Evolutionary conservation across 2,329 filamentous ascomycete species (phyloP).

Genomic region (Colletotrichum nymphaeae): DNA sequence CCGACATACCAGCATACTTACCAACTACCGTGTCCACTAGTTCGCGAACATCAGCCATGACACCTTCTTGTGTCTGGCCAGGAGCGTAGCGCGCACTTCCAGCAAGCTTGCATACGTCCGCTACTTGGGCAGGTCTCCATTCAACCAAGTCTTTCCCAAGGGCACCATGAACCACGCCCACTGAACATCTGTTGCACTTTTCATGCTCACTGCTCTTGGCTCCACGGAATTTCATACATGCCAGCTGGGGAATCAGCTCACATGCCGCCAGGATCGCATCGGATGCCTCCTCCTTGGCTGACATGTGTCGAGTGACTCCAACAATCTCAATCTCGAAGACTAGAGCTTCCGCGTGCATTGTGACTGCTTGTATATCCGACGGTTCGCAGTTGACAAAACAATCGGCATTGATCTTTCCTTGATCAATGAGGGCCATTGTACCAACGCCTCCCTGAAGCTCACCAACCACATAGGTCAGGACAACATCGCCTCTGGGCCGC

Average conservation of each 20-base stretch:
- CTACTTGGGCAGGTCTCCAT: slow-evolving; percentile 41
- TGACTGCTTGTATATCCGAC: too few relatives aligned
- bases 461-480: too few relatives aligned
- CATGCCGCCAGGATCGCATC: slow-evolving; percentile 42
- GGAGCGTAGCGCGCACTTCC: slow-evolving; percentile 42
- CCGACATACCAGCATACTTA: slow-evolving; percentile 11
- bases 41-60: slow-evolving; percentile 38
- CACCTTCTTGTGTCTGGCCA: slow-evolving; percentile 41
- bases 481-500: slow-evolving; percentile 10
- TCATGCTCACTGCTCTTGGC: slow-evolving; percentile 39
- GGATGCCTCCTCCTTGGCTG: slow-evolving; percentile 41
- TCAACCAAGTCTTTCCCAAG: slow-evolving; percentile 40
- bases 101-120: slow-evolving; percentile 40
- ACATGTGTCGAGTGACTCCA: slow-evolving; percentile 42
- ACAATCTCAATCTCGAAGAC: slow-evolving; percentile 39
- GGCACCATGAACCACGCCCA: slow-evolving; percentile 42
- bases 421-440: too few relatives aligned
- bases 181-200: slow-evolving; percentile 41
- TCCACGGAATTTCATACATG: slow-evolving; percentile 38
- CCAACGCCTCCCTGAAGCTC: too few relatives aligned
- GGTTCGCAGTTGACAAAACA: too few relatives aligned
- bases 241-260: slow-evolving; percentile 38
- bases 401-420: too few relatives aligned
- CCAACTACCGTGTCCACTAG: slow-evolving; percentile 20
- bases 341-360: slow-evolving; percentile 36